Evolutionary conservation across 805 yeast species (phyloP).

Genomic region (Barnettozyma californica): DNA sequence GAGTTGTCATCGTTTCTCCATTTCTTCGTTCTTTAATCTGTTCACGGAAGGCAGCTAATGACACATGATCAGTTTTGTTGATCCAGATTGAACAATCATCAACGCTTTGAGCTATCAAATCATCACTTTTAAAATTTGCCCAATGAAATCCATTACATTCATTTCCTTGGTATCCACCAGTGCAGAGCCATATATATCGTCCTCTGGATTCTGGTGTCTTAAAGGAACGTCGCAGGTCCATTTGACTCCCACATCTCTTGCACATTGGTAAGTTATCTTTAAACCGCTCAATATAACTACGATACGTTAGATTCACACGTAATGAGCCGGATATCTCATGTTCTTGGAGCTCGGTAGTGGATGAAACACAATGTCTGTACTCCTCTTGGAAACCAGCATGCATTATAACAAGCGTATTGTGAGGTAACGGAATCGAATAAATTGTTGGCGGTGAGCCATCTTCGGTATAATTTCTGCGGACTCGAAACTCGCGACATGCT

Average conservation of each 20-base stretch:
- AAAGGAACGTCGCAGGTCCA: constrained; percentile 53
- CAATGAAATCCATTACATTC: constrained; percentile 46
- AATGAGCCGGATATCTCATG: constrained; percentile 46
- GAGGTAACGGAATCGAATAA: constrained; percentile 57
- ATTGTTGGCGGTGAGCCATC: constrained; percentile 25
- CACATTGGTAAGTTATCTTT: constrained; percentile 38
- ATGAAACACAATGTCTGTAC: constrained; percentile 60
- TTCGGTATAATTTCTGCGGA: constrained; percentile 39
- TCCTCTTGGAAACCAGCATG: constrained; percentile 77
- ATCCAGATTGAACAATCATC: constrained; percentile 40
- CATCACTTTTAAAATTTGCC: constrained; percentile 40
- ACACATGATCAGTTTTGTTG: constrained; percentile 35
- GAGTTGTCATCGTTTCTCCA: background rate
- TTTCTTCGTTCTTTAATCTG: constrained; percentile 4
- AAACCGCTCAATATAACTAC: constrained; percentile 44
- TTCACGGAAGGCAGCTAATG: constrained; percentile 17
- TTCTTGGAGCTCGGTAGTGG: constrained; percentile 35
- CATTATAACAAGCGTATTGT: constrained; percentile 67
- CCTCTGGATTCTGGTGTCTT: constrained; percentile 44
- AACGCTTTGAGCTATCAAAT: constrained; percentile 30
- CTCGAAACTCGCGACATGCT: constrained; percentile 59
- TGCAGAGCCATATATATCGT: constrained; percentile 65
- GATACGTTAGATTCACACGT: constrained; percentile 61
- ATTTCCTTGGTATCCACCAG: constrained; percentile 36
- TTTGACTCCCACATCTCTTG: constrained; percentile 31